A percentile compares a stretch with the other conserved stretches of the same genome.
Evolutionary conservation across 345 rosid species (phyloP).

Genomic region (Schrenkiella parvula): DNA sequence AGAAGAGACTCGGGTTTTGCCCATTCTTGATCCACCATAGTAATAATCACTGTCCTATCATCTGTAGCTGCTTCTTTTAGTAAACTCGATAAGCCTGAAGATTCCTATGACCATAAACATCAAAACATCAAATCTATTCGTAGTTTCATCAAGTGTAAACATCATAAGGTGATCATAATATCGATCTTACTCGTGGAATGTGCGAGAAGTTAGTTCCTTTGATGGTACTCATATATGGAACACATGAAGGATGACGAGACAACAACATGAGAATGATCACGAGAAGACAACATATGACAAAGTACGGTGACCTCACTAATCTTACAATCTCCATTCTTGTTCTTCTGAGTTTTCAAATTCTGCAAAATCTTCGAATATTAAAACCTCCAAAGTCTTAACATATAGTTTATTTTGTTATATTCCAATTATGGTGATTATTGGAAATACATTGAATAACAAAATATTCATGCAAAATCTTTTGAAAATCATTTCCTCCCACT

Average conservation of each 20-base stretch:
- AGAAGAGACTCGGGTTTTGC: conserved; percentile 42
- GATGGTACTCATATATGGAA: background rate
- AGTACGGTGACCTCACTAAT: conserved; percentile 4
- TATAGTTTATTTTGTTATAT: background rate
- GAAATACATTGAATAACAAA: background rate
- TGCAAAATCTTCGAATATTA: background rate
- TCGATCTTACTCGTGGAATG: conserved; percentile 26
- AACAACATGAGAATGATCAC: conserved; percentile 21
- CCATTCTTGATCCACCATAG: conserved; percentile 40
- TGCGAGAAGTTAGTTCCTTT: background rate
- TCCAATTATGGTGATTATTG: background rate
- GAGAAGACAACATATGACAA: conserved; percentile 8
- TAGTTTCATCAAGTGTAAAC: background rate
- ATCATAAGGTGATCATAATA: background rate
- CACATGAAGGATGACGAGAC: conserved; percentile 5
- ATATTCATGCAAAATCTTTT: background rate
- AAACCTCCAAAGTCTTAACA: background rate
- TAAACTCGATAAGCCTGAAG: conserved; percentile 20
- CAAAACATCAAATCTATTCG: background rate
- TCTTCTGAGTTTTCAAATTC: background rate
- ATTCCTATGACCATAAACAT: conserved; percentile 4
- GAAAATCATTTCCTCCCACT: background rate
- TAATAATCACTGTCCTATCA: conserved; percentile 41
- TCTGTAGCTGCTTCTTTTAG: conserved; percentile 35
- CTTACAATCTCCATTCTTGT: conserved; percentile 12